Conservation (phyloP, 257 asterid genomes). For the Petunia axillaris region DNA sequence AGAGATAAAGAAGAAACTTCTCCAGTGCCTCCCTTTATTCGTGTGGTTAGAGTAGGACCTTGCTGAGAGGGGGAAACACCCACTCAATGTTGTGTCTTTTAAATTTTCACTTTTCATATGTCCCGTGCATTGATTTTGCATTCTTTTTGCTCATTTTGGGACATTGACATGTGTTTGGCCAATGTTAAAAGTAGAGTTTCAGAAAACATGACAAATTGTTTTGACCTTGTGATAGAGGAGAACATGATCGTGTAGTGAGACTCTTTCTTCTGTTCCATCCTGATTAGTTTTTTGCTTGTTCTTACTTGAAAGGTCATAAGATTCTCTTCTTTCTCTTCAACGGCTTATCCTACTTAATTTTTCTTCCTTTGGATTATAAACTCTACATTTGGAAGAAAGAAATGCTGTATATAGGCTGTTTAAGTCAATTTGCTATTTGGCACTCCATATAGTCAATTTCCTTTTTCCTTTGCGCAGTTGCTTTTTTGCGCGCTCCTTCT, state of each 20-base stretch:
- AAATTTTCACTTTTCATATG: conserved; percentile 12
- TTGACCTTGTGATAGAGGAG: conserved; percentile 13
- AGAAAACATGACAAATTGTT: background rate
- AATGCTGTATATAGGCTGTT: background rate
- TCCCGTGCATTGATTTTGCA: background rate
- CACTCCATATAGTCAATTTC: background rate
- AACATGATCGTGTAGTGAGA: background rate
- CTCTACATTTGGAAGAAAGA: background rate
- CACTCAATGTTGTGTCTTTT: background rate
- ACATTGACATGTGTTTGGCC: background rate
- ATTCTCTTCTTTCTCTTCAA: background rate
- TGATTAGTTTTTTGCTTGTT: conserved; percentile 15
- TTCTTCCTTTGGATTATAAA: background rate
- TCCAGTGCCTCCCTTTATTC: background rate
- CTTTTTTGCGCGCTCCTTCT: background rate
- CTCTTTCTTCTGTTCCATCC: conserved; percentile 7
- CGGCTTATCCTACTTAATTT: background rate
- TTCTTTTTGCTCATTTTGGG: conserved; percentile 3
- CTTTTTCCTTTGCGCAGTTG: background rate
- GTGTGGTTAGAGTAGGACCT: conserved; percentile 21
- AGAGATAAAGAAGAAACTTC: conserved; percentile 2
- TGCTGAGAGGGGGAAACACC: background rate
- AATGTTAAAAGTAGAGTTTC: background rate
- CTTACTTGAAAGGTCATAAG: conserved; percentile 9
- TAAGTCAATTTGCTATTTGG: background rate